Conservation (phyloP, 2,329 filamentous ascomycete genomes). For the Aspergillus hiratsukae region DNA sequence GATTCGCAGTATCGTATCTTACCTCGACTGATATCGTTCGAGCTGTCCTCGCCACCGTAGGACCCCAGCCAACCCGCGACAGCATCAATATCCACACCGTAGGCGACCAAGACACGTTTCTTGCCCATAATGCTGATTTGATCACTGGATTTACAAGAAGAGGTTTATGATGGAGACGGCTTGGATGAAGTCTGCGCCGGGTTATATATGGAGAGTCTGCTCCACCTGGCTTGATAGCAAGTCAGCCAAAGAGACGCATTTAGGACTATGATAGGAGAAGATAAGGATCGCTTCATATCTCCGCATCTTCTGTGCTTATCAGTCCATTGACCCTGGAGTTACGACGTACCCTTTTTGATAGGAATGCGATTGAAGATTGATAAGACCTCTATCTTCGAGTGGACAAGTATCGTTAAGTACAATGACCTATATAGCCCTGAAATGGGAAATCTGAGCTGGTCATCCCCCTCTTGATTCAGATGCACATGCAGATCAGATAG, state of each 20-base stretch:
- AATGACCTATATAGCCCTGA: not conserved
- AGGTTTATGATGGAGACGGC: not conserved
- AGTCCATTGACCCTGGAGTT: not conserved
- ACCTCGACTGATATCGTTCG: conserved; percentile 68
- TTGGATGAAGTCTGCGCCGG: not conserved
- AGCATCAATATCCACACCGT: conserved; percentile 72
- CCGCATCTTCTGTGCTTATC: not conserved
- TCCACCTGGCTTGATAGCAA: not conserved
- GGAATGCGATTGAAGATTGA: not conserved
- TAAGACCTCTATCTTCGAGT: not conserved
- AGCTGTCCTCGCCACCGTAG: conserved; percentile 68
- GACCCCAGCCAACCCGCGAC: conserved; percentile 72
- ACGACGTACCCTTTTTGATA: not conserved
- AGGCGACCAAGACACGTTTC: conserved; percentile 54
- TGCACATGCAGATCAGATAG: not conserved
- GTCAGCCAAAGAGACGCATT: not conserved
- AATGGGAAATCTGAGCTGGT: not conserved
- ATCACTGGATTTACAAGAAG: not conserved
- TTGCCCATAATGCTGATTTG: conserved; percentile 24
- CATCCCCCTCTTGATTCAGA: not conserved
- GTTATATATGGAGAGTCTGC: not conserved
- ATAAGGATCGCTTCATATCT: not conserved
- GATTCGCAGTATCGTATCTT: not conserved
- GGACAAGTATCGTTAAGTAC: not conserved
- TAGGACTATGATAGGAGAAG: not conserved